Percentiles rank a stretch among this genome's conserved stretches.
Evolutionary conservation across 352 stramenopile species (phyloP).

Genomic region (Phytophthora melonis): DNA sequence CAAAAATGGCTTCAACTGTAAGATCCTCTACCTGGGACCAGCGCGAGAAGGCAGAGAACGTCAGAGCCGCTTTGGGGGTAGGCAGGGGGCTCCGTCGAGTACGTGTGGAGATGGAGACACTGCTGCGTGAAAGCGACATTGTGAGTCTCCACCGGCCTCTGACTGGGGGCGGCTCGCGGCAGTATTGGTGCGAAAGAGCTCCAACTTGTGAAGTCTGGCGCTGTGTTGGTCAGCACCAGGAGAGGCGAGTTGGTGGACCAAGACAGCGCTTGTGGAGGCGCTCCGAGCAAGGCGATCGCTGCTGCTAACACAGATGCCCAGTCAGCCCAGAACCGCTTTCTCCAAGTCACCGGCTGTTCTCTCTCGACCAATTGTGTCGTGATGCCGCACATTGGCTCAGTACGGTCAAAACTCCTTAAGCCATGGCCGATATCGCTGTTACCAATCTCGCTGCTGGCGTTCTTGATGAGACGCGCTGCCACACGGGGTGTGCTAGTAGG

Average conservation of each 20-base stretch:
- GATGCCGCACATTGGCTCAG: conserved; percentile 60
- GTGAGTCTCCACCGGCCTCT: conserved; percentile 90
- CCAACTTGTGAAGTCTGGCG: conserved; percentile 79
- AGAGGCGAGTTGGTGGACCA: conserved; percentile 93
- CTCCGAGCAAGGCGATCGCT: conserved; percentile 57
- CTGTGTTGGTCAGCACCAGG: conserved; percentile 94
- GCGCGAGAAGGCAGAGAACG: conserved; percentile 63
- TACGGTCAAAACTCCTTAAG: conserved; percentile 73
- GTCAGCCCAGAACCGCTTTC: conserved; percentile 92
- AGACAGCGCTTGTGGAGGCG: conserved; percentile 64
- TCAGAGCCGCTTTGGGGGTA: conserved; percentile 39
- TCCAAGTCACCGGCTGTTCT: conserved; percentile 74
- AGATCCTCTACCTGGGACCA: conserved; percentile 84
- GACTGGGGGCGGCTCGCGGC: conserved; percentile 67
- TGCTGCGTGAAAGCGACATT: conserved; percentile 87
- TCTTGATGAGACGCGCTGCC: conserved; percentile 46
- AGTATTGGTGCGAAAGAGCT: conserved; percentile 83
- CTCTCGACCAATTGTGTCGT: conserved; percentile 74
- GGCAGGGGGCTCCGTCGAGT: conserved; percentile 62
- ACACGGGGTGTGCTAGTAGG: conserved; percentile 50
- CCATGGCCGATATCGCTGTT: conserved; percentile 82
- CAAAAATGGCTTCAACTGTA: conserved; percentile 83
- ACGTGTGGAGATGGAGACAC: conserved; percentile 76
- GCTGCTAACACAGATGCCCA: conserved; percentile 86
- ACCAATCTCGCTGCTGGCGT: conserved; percentile 70